These are phyloP conservation scores for Dichotomocladium elegans DNA, from an alignment of 371 early-diverging fungal species.

Conservation along the genomic window DNA sequence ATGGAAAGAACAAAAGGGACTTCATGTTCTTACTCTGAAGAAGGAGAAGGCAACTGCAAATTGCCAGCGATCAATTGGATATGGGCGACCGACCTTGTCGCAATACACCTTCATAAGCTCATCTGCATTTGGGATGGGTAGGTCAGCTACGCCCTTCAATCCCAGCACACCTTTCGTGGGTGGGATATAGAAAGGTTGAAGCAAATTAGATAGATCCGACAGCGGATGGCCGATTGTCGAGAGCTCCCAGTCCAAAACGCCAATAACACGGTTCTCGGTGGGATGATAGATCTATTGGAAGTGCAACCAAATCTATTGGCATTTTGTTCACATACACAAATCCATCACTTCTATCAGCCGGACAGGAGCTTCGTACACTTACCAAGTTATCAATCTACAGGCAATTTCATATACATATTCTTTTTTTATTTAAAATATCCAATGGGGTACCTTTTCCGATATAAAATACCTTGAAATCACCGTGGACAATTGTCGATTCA, in stretches of 20 bases:
- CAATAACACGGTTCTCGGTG: constrained; percentile 75
- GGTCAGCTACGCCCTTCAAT: constrained; percentile 32
- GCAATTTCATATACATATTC: too few relatives aligned
- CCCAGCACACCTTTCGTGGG: constrained; percentile 23
- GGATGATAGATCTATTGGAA: constrained; percentile 69
- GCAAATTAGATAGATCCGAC: constrained; percentile 84
- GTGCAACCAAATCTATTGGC: constrained; percentile 8
- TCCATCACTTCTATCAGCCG: too few relatives aligned
- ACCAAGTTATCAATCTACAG: constrained; percentile 18
- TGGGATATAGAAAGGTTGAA: constrained; percentile 70
- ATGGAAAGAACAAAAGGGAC: too few relatives aligned
- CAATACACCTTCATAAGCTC: constrained; percentile 69
- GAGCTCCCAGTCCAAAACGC: constrained; percentile 95
- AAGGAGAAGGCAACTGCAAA: constrained; percentile 38
- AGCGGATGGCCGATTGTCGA: constrained; percentile 93
- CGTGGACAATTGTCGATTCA: constrained; percentile 81
- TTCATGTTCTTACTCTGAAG: constrained; percentile 36
- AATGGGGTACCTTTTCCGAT: too few relatives aligned
- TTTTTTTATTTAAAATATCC: too few relatives aligned
- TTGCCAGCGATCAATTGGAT: constrained; percentile 68
- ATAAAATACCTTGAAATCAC: constrained; percentile 75
- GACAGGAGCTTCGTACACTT: too few relatives aligned
- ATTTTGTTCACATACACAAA: too few relatives aligned
- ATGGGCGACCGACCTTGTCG: constrained; percentile 40
- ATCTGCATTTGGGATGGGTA: constrained; percentile 62